Conservation (phyloP, 2,329 filamentous ascomycete species). For the Beauveria varroae region DNA sequence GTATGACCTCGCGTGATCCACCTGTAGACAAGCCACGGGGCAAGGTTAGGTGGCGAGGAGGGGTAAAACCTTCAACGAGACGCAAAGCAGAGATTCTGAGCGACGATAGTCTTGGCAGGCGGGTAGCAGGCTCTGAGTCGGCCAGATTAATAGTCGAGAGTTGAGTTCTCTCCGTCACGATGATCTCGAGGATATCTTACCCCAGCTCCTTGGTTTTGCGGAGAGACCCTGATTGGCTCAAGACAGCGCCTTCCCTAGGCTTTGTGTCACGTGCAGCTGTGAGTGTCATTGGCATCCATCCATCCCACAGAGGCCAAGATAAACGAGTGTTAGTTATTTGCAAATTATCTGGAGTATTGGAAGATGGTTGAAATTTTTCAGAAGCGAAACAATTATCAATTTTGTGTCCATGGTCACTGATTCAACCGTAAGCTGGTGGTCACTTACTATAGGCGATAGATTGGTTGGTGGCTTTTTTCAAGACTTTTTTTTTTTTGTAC, state of each 20-base stretch:
- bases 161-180: neutral
- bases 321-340: neutral
- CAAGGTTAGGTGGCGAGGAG: too few species aligned
- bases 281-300: neutral
- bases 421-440: too few species aligned
- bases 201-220: neutral
- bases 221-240: conserved; percentile 5
- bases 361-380: too few species aligned
- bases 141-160: neutral
- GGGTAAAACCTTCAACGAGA: neutral
- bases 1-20: conserved; percentile 7
- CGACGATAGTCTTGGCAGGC: neutral
- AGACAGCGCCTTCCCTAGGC: neutral
- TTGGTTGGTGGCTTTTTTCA: too few species aligned
- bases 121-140: neutral
- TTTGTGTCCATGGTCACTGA: too few species aligned
- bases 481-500: too few species aligned
- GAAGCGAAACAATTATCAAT: too few species aligned
- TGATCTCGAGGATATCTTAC: neutral
- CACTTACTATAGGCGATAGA: too few species aligned
- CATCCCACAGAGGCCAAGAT: neutral
- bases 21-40: neutral
- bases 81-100: neutral
- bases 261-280: neutral
- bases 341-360: too few species aligned